Conservation (phyloP, 2,329 filamentous ascomycete genomes). For the Cladosporium sp. region DNA sequence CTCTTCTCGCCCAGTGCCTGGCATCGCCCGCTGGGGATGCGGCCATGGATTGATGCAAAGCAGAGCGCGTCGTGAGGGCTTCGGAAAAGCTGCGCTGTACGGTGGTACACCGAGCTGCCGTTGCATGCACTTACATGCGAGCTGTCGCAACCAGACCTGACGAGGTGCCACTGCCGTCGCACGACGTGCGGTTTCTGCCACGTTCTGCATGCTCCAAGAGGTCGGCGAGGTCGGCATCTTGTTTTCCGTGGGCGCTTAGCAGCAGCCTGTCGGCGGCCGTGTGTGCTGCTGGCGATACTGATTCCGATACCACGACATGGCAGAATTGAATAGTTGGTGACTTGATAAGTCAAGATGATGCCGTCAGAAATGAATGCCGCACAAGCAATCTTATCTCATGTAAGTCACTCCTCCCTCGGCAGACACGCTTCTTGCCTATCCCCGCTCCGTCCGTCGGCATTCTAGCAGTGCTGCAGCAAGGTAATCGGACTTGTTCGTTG, state of each 20-base stretch:
- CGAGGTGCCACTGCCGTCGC: neutral
- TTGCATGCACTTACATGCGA: slow-evolving; percentile 2
- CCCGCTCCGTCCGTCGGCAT: too few relatives aligned
- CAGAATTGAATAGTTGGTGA: too few relatives aligned
- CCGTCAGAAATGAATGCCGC: too few relatives aligned
- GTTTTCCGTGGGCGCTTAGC: slow-evolving; percentile 8
- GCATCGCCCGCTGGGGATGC: neutral
- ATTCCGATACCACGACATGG: too few relatives aligned
- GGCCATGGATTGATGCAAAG: neutral
- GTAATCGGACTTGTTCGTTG: too few relatives aligned
- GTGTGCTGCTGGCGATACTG: too few relatives aligned
- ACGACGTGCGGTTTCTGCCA: neutral
- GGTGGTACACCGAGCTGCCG: slow-evolving; percentile 5
- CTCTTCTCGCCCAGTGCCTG: neutral
- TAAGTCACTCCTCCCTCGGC: too few relatives aligned
- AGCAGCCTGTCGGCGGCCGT: too few relatives aligned
- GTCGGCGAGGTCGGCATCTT: neutral
- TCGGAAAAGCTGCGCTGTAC: neutral
- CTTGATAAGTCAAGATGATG: too few relatives aligned
- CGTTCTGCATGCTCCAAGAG: neutral
- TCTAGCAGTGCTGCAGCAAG: too few relatives aligned
- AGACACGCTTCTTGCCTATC: too few relatives aligned
- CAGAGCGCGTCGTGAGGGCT: neutral
- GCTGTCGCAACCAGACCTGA: slow-evolving; percentile 11
- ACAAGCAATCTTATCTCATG: too few relatives aligned